phyloP scores from a whole-genome alignment of 2,329 filamentous ascomycete genomes.

The Monilinia vaccinii-corymbosi region DNA sequence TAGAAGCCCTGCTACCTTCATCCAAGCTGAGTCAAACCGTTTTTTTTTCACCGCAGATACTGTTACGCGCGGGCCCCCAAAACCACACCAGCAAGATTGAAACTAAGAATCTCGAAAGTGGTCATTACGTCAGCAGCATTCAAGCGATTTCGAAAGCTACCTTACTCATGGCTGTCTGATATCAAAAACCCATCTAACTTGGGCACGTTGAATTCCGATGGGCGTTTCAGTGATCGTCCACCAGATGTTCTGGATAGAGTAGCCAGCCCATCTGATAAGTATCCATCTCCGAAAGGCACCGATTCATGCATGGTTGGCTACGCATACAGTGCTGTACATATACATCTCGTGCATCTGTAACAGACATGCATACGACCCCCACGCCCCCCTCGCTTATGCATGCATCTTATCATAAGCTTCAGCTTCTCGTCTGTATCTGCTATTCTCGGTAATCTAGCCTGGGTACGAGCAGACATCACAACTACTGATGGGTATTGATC shows the following conservation, averaged over 20 bases:
- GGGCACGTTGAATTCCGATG: neutral
- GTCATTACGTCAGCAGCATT: neutral
- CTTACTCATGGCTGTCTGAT: neutral
- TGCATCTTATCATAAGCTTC: neutral
- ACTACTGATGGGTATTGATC: too few species aligned
- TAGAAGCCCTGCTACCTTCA: neutral
- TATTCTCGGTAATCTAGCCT: too few species aligned
- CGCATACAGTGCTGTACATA: neutral
- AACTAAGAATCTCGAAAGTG: neutral
- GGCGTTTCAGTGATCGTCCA: neutral
- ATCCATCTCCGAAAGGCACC: too few species aligned
- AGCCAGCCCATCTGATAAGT: neutral
- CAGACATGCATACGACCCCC: neutral
- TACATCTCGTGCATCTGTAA: neutral
- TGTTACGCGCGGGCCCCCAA: neutral
- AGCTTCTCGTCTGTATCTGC: neutral
- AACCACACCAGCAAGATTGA: neutral
- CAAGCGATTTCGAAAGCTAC: neutral
- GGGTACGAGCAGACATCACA: too few species aligned
- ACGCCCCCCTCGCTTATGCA: neutral
- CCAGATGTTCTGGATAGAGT: neutral
- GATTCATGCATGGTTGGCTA: too few species aligned
- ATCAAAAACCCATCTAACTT: neutral
- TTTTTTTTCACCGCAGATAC: neutral
- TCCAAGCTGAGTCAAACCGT: neutral